Evolutionary conservation across 139 green algal genomes (phyloP).

Genomic region (Micractinium sp.): DNA sequence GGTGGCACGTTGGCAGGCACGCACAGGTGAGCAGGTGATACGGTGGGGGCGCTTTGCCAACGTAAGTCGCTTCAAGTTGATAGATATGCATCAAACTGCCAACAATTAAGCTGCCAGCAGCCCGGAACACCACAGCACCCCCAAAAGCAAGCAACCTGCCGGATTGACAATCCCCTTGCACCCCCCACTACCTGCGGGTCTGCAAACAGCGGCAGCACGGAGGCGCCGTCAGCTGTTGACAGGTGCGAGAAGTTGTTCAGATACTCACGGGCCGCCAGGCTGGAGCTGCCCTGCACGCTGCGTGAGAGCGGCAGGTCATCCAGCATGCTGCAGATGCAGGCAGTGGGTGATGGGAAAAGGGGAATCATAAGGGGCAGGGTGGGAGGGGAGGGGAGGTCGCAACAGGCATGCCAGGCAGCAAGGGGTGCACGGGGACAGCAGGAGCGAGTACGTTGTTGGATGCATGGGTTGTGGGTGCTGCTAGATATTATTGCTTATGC

Average conservation of each 20-base stretch:
- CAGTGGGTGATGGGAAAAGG: neutral
- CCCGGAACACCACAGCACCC: no score
- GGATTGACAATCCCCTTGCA: neutral
- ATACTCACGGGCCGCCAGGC: neutral
- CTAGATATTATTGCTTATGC: no score
- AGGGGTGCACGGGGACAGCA: no score
- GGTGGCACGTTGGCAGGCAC: neutral
- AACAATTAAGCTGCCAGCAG: no score
- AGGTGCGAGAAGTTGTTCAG: conserved; percentile 7
- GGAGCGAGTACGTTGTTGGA: no score
- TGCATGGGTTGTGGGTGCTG: no score
- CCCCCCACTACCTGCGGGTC: neutral
- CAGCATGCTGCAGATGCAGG: neutral
- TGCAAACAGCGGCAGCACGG: conserved; percentile 1
- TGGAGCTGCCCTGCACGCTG: conserved; percentile 19
- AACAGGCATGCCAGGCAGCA: neutral
- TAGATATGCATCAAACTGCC: no score
- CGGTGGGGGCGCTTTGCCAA: no score
- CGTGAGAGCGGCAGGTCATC: conserved; percentile 23
- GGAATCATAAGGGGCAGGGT: no score
- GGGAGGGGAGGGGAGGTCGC: neutral
- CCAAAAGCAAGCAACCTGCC: no score
- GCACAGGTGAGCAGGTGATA: neutral
- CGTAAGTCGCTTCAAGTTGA: neutral
- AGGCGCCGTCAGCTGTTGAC: neutral